phyloP scores from a whole-genome alignment of 257 asterid species.

The Prunella vulgaris region DNA sequence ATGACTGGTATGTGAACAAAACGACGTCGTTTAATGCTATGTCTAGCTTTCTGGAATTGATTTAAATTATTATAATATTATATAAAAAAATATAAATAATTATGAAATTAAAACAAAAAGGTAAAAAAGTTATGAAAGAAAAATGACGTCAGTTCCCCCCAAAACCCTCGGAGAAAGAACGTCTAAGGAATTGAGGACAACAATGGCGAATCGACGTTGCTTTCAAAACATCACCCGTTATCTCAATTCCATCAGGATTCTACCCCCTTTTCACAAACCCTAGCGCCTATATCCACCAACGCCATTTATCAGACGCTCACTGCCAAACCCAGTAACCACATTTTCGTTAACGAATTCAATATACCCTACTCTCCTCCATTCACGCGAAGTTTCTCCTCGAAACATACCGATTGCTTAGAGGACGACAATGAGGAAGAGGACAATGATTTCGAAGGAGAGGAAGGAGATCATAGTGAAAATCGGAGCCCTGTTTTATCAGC shows the following conservation, averaged over 20 bases:
- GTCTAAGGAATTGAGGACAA: not conserved
- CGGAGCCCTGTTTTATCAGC: constrained; percentile 26
- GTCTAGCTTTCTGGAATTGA: no score
- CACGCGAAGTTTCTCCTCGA: constrained; percentile 36
- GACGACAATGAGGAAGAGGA: constrained; percentile 28
- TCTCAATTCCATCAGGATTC: constrained; percentile 30
- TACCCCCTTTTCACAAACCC: constrained; percentile 25
- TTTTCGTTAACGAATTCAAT: constrained; percentile 7
- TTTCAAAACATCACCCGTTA: constrained; percentile 34
- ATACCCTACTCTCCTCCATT: constrained; percentile 13
- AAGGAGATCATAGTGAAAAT: constrained; percentile 12
- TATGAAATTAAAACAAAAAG: no score
- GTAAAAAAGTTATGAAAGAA: no score
- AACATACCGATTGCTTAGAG: constrained; percentile 18
- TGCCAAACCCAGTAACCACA: constrained; percentile 18
- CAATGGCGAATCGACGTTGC: constrained; percentile 77
- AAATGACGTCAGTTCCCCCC: no score
- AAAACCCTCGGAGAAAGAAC: constrained; percentile 33
- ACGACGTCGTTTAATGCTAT: no score
- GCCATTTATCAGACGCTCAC: constrained; percentile 20
- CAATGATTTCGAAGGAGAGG: constrained; percentile 21
- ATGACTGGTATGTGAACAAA: no score
- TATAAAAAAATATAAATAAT: no score
- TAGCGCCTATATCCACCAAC: constrained; percentile 21
- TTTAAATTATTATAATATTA: no score